Conservation (phyloP, 148 eudicot species). For the Diospyros lotus region DNA sequence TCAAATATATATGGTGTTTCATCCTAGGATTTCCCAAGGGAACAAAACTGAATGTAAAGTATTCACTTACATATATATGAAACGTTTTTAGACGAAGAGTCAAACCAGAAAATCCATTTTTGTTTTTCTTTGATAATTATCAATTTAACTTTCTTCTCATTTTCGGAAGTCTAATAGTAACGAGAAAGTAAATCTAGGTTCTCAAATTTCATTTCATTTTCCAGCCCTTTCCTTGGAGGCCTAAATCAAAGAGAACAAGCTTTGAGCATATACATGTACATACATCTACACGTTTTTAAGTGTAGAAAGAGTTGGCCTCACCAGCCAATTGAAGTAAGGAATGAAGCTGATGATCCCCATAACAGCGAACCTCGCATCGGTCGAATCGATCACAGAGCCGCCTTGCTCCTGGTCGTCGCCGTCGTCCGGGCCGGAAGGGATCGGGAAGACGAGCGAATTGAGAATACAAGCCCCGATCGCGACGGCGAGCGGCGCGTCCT, state of each 20-base stretch:
- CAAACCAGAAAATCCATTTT: too few species aligned
- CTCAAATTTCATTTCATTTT: too few species aligned
- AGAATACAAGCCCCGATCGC: constrained; percentile 83
- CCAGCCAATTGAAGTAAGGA: constrained; percentile 99
- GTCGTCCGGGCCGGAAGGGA: constrained; percentile 24
- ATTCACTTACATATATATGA: too few species aligned
- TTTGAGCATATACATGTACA: neutral
- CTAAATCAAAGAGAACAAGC: neutral
- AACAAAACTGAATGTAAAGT: too few species aligned
- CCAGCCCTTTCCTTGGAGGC: too few species aligned
- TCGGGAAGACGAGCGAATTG: constrained; percentile 58
- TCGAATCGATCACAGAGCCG: constrained; percentile 43
- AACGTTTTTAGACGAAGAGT: too few species aligned
- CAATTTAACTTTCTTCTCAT: neutral
- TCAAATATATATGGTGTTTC: neutral
- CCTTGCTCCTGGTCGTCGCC: constrained; percentile 18
- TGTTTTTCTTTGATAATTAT: neutral
- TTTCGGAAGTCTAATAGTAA: too few species aligned
- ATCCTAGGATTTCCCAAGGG: too few species aligned
- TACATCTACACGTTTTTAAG: neutral
- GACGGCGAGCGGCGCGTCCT: constrained; percentile 63
- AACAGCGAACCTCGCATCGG: constrained; percentile 71
- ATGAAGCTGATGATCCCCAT: constrained; percentile 87
- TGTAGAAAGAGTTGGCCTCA: constrained; percentile 15
- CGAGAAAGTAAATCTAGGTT: too few species aligned